Evolutionary conservation across 306 rosid genomes (phyloP), one percentile per base, ranked within the genome.

Genomic region (Lathyrus oleraceus): DNA sequence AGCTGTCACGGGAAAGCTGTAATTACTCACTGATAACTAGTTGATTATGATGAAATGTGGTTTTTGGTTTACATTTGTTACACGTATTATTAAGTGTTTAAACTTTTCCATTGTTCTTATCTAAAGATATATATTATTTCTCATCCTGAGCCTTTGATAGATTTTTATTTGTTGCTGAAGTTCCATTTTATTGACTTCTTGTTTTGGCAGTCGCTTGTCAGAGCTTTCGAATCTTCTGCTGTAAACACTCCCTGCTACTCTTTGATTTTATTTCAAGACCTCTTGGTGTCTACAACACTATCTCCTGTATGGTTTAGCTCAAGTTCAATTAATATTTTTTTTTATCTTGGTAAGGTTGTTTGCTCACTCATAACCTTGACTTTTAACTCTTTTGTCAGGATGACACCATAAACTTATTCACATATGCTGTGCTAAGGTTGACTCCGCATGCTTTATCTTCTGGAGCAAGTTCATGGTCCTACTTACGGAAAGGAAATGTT

Each of bases 361-460:
- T 69, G 75, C 40, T 51, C 49, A 67, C 80, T 62, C 54, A 64
- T 79, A 47, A 60, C 58, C 61, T 56, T 62, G 35, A 19, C 52
- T 71, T 27, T 56, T 54, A 39, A 71, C 59, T 51, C 67, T 79
- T 70, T 79, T 73, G 60, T 61, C 87, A 95, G 99, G 97, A 84
- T 67, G 99, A 95, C 83, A 95, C 96, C 35, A 77, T 87, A 76
- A 95, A 80, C 75, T 81, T 95, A 83, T 95, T 91, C 79, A 68
- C 99, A 16, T 95, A 95, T 81, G 97, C 95, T 52, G 95, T 91
- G 83, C 85, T 89, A 82, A 89, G 97, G 86, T 70, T 91, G 89
- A 95, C 90, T 39, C 97, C 99, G 0, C 81, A 56, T 73, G 92
- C 96, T 67, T 69, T 95, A 74, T 87, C 91, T 72, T 80, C 96